These are phyloP conservation scores for Stachybotrys chartarum DNA, from an alignment of 2,329 filamentous ascomycete species.

Conservation along the genomic window DNA sequence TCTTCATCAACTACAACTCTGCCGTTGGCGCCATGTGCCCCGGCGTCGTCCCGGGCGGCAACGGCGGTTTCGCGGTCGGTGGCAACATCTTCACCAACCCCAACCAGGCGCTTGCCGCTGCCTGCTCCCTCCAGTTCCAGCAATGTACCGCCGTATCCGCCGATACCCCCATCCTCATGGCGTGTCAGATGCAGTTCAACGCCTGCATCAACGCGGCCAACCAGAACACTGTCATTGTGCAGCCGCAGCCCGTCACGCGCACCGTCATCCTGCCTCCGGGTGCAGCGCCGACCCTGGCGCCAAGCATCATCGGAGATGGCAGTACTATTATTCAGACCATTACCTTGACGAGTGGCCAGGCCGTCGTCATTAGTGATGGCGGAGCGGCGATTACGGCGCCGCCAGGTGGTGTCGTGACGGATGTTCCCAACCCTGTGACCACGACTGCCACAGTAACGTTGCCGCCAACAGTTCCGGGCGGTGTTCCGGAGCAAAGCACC, in stretches of 20 bases:
- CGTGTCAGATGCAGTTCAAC: conserved; percentile 16
- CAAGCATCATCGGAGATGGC: conserved; percentile 3
- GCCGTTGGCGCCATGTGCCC: conserved; percentile 18
- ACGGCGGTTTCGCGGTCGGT: conserved; percentile 14
- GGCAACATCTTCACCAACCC: conserved; percentile 10
- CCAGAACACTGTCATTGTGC: conserved; percentile 12
- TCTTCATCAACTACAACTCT: conserved; percentile 12
- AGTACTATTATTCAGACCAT: neutral
- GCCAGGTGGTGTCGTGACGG: neutral
- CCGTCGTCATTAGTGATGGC: conserved; percentile 3
- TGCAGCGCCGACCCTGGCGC: conserved; percentile 10
- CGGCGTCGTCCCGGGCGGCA: conserved; percentile 10
- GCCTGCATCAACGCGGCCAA: conserved; percentile 14
- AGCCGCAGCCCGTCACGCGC: conserved; percentile 11
- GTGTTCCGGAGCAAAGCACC: neutral
- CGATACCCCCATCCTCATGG: conserved; percentile 14
- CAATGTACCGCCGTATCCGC: conserved; percentile 13
- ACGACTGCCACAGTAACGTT: neutral
- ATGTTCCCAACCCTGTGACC: neutral
- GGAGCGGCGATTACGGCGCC: neutral
- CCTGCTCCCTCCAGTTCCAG: conserved; percentile 17
- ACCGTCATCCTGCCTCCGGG: conserved; percentile 16
- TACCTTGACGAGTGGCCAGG: conserved; percentile 2
- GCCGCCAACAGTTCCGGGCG: neutral
- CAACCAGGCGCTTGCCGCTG: conserved; percentile 12